A percentile compares a stretch with the other conserved stretches of the same genome.
Conservation (phyloP, 495 filamentous ascomycete species). For the Parmelia sp. region DNA sequence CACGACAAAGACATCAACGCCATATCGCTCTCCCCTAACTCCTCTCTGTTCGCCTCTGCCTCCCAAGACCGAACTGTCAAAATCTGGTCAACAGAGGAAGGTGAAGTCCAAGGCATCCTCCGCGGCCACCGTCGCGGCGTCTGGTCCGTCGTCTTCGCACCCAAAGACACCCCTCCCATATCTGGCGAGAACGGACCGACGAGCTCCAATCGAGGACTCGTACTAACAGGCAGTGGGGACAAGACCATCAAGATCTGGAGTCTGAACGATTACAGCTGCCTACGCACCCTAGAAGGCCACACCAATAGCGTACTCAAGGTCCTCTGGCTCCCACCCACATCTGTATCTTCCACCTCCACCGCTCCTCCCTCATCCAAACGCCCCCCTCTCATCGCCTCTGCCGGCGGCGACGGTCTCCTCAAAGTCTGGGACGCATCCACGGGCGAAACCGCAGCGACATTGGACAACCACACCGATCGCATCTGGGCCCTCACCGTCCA, state of each 20-base stretch:
- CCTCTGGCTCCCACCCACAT: slow-evolving; percentile 68
- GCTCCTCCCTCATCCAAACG: slow-evolving; percentile 32
- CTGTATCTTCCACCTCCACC: slow-evolving; percentile 27
- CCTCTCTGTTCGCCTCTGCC: slow-evolving; percentile 79
- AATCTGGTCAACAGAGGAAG: slow-evolving; percentile 84
- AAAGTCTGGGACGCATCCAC: slow-evolving; percentile 83
- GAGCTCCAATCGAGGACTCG: slow-evolving; percentile 59
- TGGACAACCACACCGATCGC: slow-evolving; percentile 93
- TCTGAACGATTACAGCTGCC: slow-evolving; percentile 83
- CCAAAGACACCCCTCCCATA: slow-evolving; percentile 63
- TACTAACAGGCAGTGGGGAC: slow-evolving; percentile 86
- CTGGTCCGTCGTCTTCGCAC: slow-evolving; percentile 88
- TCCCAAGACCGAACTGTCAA: slow-evolving; percentile 96
- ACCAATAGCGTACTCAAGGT: slow-evolving; percentile 92
- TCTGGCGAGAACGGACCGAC: slow-evolving; percentile 60
- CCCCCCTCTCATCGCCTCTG: slow-evolving; percentile 64
- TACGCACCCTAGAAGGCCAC: slow-evolving; percentile 93
- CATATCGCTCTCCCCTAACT: slow-evolving; percentile 65
- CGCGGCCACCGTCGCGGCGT: slow-evolving; percentile 90
- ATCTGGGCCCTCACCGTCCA: slow-evolving; percentile 82
- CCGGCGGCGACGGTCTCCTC: slow-evolving; percentile 91
- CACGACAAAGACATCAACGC: slow-evolving; percentile 99
- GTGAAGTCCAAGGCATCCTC: slow-evolving; percentile 82
- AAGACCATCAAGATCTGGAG: slow-evolving; percentile 96
- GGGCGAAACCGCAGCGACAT: slow-evolving; percentile 77